phyloP scores from a whole-genome alignment of 805 yeast species.

The Spathaspora passalidarum region DNA sequence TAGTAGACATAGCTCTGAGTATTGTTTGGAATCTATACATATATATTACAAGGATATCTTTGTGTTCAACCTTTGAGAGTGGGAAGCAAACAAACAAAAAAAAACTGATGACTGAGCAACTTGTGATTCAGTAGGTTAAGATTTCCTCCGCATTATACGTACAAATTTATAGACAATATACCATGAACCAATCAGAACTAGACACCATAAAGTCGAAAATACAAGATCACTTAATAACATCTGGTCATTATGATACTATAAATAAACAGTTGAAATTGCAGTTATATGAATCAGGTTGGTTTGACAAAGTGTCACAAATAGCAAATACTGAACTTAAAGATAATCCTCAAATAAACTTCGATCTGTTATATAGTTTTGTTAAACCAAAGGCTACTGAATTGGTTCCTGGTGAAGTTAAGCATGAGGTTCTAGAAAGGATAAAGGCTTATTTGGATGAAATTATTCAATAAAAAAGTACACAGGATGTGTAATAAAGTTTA shows the following conservation, averaged over 20 bases:
- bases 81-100: not conserved
- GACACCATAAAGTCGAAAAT: conserved; percentile 56
- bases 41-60: not conserved
- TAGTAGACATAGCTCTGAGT: conserved; percentile 7
- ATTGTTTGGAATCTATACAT: not conserved
- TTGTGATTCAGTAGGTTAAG: no score
- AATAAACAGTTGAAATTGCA: conserved; percentile 59
- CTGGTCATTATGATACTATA: conserved; percentile 80
- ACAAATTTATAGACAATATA: no score
- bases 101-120: no score
- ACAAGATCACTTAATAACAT: conserved; percentile 64
- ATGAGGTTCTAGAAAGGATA: conserved; percentile 57
- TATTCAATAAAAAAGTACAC: conserved; percentile 15
- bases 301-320: conserved; percentile 62
- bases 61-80: no score
- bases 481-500: conserved; percentile 9
- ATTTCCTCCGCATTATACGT: not conserved
- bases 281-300: conserved; percentile 82
- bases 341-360: conserved; percentile 37
- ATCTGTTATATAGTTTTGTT: conserved; percentile 46
- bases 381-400: conserved; percentile 67
- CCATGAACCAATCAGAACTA: conserved; percentile 34
- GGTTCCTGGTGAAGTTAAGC: conserved; percentile 66
- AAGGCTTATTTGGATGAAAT: conserved; percentile 53
- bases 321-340: conserved; percentile 47